Base-by-base conservation (phyloP, 352 stramenopile genomes). In the Phytophthora tentaculata region DNA sequence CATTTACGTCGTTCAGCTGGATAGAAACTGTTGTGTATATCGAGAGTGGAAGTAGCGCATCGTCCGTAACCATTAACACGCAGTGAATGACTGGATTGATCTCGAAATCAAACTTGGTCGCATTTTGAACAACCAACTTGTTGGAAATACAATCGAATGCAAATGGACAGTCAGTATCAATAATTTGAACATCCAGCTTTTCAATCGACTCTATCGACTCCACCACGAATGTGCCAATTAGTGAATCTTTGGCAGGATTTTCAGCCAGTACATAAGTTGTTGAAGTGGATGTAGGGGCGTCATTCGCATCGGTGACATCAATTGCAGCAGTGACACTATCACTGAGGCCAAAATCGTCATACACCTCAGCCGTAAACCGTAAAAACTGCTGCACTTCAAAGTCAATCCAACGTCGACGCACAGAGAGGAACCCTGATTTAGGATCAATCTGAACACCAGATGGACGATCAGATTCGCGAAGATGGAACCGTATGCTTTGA, bases 401-500 rank as follows among this genome's bases (percentile, higher is more conserved):
- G 39, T 78, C 73, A 28, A 81, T 63, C 73, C 73, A 81, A 23
- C 69, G 54, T 13, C 49, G 53, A 2, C 69, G 69, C 1, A 78
- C 51, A 14, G 49, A 47, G n/a, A 81, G 22, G n/a, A 56, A 57
- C 0, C 73, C 73, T 19, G 60, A 70, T 9, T 52, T 14, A 2
- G 73, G 24, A 16, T 81, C 26, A 39, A 81, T 76, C 14, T 66
- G 62, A 17, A 76, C 55, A 26, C 66, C 73, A 12, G 66, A 45
- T 29, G 73, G 69, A 56, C 66, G 66, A 13, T 73, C 59, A 22
- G 24, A 59, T 5, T 71, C 56, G 4, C 35, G 32, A n/a, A 81
- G 41, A 16, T 54, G 35, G 47, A 68, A 79, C 20, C 14, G 41
- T 16, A 79, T 5, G 0, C n/a, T 41, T n/a, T 76, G 52, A 8